A percentile compares a stretch with the other conserved stretches of the same genome.
Conservation (phyloP, 164 flowering plant species). For the Litsea cubeba region DNA sequence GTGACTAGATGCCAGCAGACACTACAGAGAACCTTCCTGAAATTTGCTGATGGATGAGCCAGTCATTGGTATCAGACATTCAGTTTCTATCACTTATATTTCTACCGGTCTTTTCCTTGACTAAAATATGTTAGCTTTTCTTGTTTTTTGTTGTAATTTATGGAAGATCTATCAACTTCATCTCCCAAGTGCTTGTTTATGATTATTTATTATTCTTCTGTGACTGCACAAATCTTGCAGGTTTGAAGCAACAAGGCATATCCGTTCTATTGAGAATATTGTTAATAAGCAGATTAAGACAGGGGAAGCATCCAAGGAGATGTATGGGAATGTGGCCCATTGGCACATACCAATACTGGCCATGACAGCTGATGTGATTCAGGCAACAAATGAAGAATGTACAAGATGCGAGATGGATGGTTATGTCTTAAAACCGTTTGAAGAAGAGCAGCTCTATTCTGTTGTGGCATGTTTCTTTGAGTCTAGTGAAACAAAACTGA, state of each 20-base stretch:
- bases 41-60: too few relatives aligned
- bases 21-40: too few relatives aligned
- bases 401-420: slow-evolving; percentile 83
- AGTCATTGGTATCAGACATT: too few relatives aligned
- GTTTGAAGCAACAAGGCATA: slow-evolving; percentile 72
- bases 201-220: too few relatives aligned
- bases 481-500: slow-evolving; percentile 26
- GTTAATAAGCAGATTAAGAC: slow-evolving; percentile 45
- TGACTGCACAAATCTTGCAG: slow-evolving; percentile 25
- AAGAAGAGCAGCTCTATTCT: slow-evolving; percentile 68
- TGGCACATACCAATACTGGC: slow-evolving; percentile 93
- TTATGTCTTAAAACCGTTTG: slow-evolving; percentile 87
- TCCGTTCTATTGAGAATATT: slow-evolving; percentile 49
- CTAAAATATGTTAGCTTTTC: too few relatives aligned
- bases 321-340: slow-evolving; percentile 23
- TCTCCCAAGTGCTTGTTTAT: not conserved
- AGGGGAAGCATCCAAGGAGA: slow-evolving; percentile 38
- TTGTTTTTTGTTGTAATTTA: too few relatives aligned
- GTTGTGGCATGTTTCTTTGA: slow-evolving; percentile 67
- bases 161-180: not conserved
- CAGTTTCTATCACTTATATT: too few relatives aligned
- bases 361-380: slow-evolving; percentile 93
- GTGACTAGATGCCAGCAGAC: too few relatives aligned
- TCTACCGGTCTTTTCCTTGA: too few relatives aligned
- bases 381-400: slow-evolving; percentile 67